These are phyloP conservation scores for Hondaea fermentalgiana DNA, from an alignment of 108 stramenopile genomes.

Conservation along the genomic window DNA sequence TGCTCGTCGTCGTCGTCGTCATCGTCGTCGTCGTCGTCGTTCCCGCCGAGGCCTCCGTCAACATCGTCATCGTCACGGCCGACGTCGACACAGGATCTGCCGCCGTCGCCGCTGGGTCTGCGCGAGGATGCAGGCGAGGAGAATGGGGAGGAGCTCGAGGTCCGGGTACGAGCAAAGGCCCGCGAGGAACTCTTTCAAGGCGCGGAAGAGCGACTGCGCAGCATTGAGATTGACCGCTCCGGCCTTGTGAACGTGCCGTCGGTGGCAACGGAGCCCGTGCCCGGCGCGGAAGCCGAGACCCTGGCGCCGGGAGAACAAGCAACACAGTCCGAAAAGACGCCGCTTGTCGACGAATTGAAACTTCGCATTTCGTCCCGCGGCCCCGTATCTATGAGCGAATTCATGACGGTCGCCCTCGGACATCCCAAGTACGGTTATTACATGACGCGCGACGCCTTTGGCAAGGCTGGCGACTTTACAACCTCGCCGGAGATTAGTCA, in stretches of 20 bases:
- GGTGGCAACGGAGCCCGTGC: background rate
- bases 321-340: background rate
- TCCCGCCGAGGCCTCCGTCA: no score
- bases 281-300: background rate
- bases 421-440: constrained; percentile 56
- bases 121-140: background rate
- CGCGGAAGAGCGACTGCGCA: background rate
- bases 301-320: background rate
- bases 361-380: background rate
- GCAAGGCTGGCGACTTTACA: constrained; percentile 80
- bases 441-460: constrained; percentile 49
- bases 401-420: constrained; percentile 21
- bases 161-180: background rate
- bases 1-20: no score
- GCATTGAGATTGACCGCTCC: background rate
- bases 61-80: no score
- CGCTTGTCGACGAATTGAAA: background rate
- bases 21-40: no score
- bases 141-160: background rate
- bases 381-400: constrained; percentile 17
- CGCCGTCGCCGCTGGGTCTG: no score
- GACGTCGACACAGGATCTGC: no score
- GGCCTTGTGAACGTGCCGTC: background rate
- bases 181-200: background rate
- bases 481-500: constrained; percentile 95